A percentile compares a stretch with the other conserved stretches of the same genome.
phyloP scores from a whole-genome alignment of 345 rosid species.

The Trapa incisa region DNA sequence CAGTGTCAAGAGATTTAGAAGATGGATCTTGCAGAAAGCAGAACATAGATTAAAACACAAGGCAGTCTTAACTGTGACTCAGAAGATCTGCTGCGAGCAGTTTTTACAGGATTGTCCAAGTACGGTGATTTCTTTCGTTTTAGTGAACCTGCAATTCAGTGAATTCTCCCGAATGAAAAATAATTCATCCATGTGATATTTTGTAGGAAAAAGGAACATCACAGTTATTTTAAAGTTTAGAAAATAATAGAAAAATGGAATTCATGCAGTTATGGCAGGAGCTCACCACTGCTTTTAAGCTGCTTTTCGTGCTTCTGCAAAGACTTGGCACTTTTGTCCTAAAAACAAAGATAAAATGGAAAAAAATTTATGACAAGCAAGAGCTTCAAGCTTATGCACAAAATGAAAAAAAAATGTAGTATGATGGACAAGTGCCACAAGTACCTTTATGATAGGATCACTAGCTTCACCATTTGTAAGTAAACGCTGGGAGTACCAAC shows the following conservation, averaged over 20 bases:
- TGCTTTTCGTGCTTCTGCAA: constrained; percentile 46
- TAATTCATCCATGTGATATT: neutral
- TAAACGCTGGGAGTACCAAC: constrained; percentile 61
- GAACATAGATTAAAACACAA: neutral
- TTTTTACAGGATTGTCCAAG: constrained; percentile 34
- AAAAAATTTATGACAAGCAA: neutral
- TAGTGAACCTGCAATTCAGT: constrained; percentile 35
- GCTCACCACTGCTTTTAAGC: constrained; percentile 46
- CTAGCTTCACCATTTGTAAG: constrained; percentile 45
- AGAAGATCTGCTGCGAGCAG: constrained; percentile 33
- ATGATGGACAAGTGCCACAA: neutral
- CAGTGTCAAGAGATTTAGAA: neutral
- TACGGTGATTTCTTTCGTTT: constrained; percentile 63
- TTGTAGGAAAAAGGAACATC: no score
- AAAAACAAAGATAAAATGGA: constrained; percentile 4
- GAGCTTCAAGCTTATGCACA: neutral
- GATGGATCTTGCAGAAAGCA: neutral
- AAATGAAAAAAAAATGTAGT: neutral
- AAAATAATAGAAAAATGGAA: neutral
- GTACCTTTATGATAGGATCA: constrained; percentile 46
- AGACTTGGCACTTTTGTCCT: constrained; percentile 39
- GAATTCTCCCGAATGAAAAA: constrained; percentile 8
- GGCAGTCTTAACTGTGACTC: constrained; percentile 50
- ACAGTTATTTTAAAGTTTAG: neutral
- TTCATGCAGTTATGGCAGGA: constrained; percentile 6